A percentile compares a stretch with the other conserved stretches of the same genome.
Conservation (phyloP, 306 rosid genomes). For the Malus asiatica region DNA sequence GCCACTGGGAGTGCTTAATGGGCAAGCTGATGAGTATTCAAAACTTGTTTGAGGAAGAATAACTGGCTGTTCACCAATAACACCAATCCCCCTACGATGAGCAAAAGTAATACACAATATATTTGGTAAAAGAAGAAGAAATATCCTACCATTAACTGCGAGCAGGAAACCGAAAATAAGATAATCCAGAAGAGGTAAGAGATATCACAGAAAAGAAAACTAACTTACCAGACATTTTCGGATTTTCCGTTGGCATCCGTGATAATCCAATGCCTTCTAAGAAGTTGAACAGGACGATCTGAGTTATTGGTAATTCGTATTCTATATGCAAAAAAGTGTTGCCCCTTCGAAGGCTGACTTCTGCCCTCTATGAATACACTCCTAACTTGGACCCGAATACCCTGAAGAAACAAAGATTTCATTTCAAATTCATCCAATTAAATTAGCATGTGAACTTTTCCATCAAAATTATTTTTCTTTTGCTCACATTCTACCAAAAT, state of each 20-base stretch:
- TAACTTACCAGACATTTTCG: conserved; percentile 78
- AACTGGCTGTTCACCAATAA: conserved; percentile 93
- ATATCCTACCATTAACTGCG: neutral
- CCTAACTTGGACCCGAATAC: conserved; percentile 90
- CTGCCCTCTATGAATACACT: conserved; percentile 91
- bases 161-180: neutral
- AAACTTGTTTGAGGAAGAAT: conserved; percentile 79
- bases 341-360: conserved; percentile 80
- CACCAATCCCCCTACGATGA: conserved; percentile 78
- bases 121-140: neutral
- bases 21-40: conserved; percentile 97
- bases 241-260: conserved; percentile 80
- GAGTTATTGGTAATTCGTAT: conserved; percentile 85
- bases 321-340: conserved; percentile 86
- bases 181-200: neutral
- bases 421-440: conserved; percentile 1
- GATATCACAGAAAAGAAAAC: conserved; percentile 14
- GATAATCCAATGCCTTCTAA: conserved; percentile 93
- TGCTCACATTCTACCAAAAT: neutral
- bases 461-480: neutral
- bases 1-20: conserved; percentile 76
- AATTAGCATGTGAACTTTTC: neutral
- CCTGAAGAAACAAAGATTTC: conserved; percentile 39
- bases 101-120: neutral
- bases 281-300: conserved; percentile 73